Base-by-base conservation (phyloP, 1,139 yeast species). In the Debaryomyces psychrophilus region DNA sequence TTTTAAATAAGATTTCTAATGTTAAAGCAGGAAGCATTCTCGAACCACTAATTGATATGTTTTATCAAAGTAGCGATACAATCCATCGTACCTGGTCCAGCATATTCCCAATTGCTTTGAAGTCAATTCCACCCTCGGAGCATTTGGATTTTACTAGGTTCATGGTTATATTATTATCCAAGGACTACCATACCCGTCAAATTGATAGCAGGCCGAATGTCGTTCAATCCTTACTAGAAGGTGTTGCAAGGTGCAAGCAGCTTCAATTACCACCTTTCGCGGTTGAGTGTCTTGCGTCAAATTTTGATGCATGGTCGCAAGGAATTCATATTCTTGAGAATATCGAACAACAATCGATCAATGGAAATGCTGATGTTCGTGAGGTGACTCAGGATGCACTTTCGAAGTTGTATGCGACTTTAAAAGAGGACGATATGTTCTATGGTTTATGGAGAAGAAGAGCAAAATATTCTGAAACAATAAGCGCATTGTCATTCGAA, bases 361-460 rank as follows among this genome's bases (percentile, higher is more conserved):
- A 81, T 46, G 93, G 87, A 23, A 85, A 83, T 51, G 76, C 83
- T 5, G 87, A 86, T 50, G 89, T 93, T 7, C 78, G 85, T 29
- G 98, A 92, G 51, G 85, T 90, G 6, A 90, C 90, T 41, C 85
- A 87, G 54, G 99, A 95, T 69, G 97, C 99, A 0, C 69, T 93
- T 45, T 83, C 92, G 23, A 97, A 93, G 65, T 72, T 92, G 64
- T 93, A 92, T 60, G 87, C 97, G 2, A 82, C 87, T 2, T 69
- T 95, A 49, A 95, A 90, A 58, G 99, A 95, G 61, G 95, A 89
- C 48, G 99, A 95, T 59, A 88, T 92, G 93, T 95, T 93, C 61
- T 93, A 95, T 62, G 99, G 99, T 4, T 75, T 90, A 51, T 95
- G 99, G 99, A 82, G 98, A 67, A 79, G 97, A 63, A 79, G 97